A percentile compares a stretch with the other conserved stretches of the same genome.
Conservation (phyloP, 2,329 filamentous ascomycete genomes). For the Macrophomina pseudophaseolina region DNA sequence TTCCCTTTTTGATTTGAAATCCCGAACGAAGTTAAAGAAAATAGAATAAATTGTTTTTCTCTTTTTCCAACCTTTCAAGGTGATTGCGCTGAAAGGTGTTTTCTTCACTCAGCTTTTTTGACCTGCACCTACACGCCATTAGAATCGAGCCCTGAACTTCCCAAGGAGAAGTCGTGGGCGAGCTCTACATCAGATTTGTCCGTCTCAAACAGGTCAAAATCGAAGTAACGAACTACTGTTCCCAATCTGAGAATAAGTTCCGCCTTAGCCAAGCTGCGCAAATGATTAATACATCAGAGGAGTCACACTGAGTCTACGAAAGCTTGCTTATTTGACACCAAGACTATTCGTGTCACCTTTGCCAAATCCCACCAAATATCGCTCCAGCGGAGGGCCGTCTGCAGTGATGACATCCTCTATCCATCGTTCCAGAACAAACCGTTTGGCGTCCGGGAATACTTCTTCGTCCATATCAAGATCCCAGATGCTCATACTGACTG, state of each 20-base stretch:
- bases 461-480: slow-evolving; percentile 42
- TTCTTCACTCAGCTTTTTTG: neutral
- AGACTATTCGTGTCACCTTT: slow-evolving; percentile 50
- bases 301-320: neutral
- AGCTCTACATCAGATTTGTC: slow-evolving; percentile 28
- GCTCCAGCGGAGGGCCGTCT: slow-evolving; percentile 42
- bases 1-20: no score
- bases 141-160: slow-evolving; percentile 29
- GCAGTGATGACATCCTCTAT: slow-evolving; percentile 37
- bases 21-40: no score
- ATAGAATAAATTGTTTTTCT: no score
- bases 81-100: neutral
- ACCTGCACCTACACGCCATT: slow-evolving; percentile 33
- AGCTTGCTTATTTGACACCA: slow-evolving; percentile 40
- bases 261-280: neutral
- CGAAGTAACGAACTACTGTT: slow-evolving; percentile 7
- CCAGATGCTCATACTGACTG: slow-evolving; percentile 45
- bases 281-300: neutral
- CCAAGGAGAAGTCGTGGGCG: slow-evolving; percentile 34
- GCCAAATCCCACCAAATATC: slow-evolving; percentile 49
- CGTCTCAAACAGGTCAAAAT: slow-evolving; percentile 24
- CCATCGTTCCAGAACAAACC: slow-evolving; percentile 51
- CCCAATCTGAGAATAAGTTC: slow-evolving; percentile 12
- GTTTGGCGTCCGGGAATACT: slow-evolving; percentile 43
- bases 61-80: no score